A percentile compares a stretch with the other conserved stretches of the same genome.
These are phyloP conservation scores for Trichophyton benhamiae DNA, from an alignment of 2,329 filamentous ascomycete genomes.

Conservation along the genomic window DNA sequence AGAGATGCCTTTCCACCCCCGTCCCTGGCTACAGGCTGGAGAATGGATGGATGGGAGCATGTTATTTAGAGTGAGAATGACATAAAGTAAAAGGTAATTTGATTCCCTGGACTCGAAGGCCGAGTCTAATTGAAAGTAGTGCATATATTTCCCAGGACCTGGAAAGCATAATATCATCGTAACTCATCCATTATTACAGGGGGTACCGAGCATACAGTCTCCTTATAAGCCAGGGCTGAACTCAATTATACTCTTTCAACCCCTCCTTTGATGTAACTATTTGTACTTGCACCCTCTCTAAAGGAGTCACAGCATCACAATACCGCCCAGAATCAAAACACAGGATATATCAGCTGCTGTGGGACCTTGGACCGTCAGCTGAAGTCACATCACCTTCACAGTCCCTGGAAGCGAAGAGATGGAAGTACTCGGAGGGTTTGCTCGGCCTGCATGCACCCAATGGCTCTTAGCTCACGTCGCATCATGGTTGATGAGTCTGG, in stretches of 20 bases:
- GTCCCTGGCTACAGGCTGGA: background rate
- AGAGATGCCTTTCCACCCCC: background rate
- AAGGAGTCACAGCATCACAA: background rate
- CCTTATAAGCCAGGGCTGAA: background rate
- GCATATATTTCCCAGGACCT: background rate
- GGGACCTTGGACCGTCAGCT: background rate
- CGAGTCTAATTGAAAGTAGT: background rate
- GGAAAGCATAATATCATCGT: background rate
- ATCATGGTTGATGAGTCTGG: background rate
- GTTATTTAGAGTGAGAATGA: background rate
- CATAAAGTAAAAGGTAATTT: background rate
- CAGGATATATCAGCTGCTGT: background rate
- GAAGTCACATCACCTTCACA: background rate
- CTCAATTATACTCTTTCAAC: background rate
- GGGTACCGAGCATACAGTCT: background rate
- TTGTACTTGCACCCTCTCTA: background rate
- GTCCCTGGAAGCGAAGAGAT: background rate
- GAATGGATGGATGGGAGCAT: background rate
- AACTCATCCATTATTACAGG: background rate
- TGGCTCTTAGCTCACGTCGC: background rate
- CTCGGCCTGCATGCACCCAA: background rate
- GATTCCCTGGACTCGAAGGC: background rate
- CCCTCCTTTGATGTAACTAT: background rate
- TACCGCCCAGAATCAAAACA: background rate
- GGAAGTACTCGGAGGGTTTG: background rate